Evolutionary conservation across 495 filamentous ascomycete species (phyloP), one percentile per base, ranked within the genome.

Genomic region (Neurospora sp.): DNA sequence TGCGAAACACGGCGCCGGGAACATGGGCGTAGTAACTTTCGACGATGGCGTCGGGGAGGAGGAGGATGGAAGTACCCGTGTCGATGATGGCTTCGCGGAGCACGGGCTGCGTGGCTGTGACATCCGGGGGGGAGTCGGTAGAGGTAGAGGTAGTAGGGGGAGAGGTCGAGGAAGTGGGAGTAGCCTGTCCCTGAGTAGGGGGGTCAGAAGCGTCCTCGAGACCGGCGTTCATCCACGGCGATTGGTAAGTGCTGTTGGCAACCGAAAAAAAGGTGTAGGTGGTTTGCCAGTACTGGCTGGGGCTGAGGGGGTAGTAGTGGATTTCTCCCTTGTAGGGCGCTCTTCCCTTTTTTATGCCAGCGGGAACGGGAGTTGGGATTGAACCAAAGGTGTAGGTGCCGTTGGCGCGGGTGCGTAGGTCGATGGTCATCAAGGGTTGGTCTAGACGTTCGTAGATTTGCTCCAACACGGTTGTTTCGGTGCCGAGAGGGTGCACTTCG

Each of bases 311-410:
- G 4, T 88, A 88, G 79, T 91, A 94, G 72, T 83, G 76, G 70
- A 92, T 83, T 13, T 86, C 82, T 17, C 82, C 79, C 8, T 78
- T 82, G 69, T 90, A 82, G 0, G 86, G 81, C 15, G 81, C 83
- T 66, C 89, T 15, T 13, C 5, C 21, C 4, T 54, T 75, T 78
- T 66, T 31, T n/a, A n/a, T n/a, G n/a, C n/a, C n/a, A n/a, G 9
- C 10, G 10, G 45, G 9, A 13, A 21, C 6, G 43, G 43, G 8
- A 42, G 42, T 19, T 4, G 45, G 45, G 78, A 94, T 89, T 77
- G 84, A 90, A n/a, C 92, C 92, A 75, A 94, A 94, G 38, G 90
- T 92, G 81, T 92, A 94, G 79, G 89, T 90, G 62, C 89, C 87
- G 71, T 89, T 86, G 40, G 87, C 84, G 85, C 86, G 90, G 70